Percentiles rank a stretch among this genome's conserved stretches.
These are phyloP conservation scores for Podospora sp. DNA, from an alignment of 495 filamentous ascomycete genomes.

Conservation along the genomic window DNA sequence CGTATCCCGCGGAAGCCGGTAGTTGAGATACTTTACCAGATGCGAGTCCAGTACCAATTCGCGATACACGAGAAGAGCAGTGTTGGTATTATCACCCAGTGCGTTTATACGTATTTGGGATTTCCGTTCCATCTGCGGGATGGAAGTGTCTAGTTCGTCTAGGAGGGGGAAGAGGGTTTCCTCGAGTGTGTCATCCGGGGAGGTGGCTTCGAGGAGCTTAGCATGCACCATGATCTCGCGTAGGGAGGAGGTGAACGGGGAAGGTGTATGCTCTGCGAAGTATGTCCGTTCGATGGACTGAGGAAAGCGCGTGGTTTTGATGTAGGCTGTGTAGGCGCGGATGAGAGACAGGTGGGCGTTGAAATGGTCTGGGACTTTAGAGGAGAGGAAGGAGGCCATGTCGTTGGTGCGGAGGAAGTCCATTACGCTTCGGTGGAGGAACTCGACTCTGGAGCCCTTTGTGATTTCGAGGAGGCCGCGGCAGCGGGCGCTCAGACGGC, in stretches of 20 bases:
- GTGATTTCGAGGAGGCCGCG: constrained; percentile 24
- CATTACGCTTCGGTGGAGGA: constrained; percentile 26
- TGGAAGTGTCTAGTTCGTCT: background rate
- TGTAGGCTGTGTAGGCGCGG: constrained; percentile 12
- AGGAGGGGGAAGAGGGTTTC: background rate
- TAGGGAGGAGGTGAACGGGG: background rate
- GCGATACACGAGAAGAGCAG: background rate
- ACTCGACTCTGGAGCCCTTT: constrained; percentile 13
- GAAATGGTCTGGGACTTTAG: background rate
- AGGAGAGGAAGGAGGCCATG: constrained; percentile 16
- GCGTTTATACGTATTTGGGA: background rate
- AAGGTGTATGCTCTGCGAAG: background rate
- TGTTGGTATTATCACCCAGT: background rate
- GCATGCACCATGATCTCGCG: background rate
- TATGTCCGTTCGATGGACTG: background rate
- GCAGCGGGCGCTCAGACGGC: constrained; percentile 23
- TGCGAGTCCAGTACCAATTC: background rate
- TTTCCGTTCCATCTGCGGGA: background rate
- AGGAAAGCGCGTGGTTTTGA: constrained; percentile 2
- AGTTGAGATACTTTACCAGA: background rate
- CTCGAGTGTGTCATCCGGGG: background rate
- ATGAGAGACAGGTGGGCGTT: constrained; percentile 11
- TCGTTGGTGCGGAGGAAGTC: constrained; percentile 21
- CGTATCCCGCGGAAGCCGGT: background rate
- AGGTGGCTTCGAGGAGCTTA: background rate